phyloP scores from a whole-genome alignment of 306 rosid species.

The Prunus padus region DNA sequence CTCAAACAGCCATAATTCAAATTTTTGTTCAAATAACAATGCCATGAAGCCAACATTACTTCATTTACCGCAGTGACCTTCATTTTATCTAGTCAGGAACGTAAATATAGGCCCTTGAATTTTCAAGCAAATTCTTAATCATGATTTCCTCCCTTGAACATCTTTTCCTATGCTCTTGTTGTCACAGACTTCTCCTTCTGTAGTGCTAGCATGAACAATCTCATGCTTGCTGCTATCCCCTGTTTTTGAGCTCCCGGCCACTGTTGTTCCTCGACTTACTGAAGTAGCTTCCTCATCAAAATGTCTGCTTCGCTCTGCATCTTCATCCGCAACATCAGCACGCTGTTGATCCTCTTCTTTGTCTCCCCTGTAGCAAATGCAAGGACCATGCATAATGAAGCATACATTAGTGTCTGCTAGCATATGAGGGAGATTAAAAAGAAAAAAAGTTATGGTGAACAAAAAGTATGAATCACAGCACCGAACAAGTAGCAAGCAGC shows the following conservation, averaged over 20 bases:
- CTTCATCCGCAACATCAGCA: conserved; percentile 44
- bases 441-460: too few species aligned
- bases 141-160: conserved; percentile 4
- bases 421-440: not conserved
- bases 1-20: not conserved
- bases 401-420: not conserved
- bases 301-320: conserved; percentile 36
- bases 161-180: conserved; percentile 25
- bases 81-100: not conserved
- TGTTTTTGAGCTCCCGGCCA: conserved; percentile 45
- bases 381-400: conserved; percentile 3
- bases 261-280: conserved; percentile 31
- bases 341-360: conserved; percentile 41
- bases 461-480: not conserved
- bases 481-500: not conserved
- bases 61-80: not conserved
- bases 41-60: not conserved
- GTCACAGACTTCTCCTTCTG: conserved; percentile 3
- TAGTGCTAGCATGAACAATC: conserved; percentile 3
- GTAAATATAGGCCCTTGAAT: not conserved
- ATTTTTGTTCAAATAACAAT: not conserved
- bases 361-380: conserved; percentile 56
- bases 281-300: conserved; percentile 50
- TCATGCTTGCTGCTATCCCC: conserved; percentile 24
- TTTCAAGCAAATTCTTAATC: not conserved